phyloP scores from a whole-genome alignment of 2,329 filamentous ascomycete genomes.

The Fusarium praegraminearum region DNA sequence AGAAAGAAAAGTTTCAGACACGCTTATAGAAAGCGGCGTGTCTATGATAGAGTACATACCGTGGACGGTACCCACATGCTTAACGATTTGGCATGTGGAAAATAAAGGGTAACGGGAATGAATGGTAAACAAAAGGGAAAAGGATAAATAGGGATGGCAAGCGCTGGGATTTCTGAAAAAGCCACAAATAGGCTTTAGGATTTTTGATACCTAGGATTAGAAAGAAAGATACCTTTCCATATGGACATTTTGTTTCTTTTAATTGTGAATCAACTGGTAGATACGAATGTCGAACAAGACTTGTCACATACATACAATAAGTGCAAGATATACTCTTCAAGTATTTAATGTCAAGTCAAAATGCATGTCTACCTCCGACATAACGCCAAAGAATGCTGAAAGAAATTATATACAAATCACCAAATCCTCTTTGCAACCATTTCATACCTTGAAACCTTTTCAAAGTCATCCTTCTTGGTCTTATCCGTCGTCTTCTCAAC shows the following conservation, averaged over 20 bases:
- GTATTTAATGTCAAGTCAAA: not conserved
- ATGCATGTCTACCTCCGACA: not conserved
- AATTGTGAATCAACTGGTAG: not conserved
- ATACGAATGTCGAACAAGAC: not conserved
- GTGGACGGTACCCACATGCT: slow-evolving; percentile 23
- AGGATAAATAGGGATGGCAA: slow-evolving; percentile 25
- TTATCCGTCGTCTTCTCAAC: slow-evolving; percentile 59
- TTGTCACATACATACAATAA: no score
- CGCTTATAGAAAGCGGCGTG: slow-evolving; percentile 25
- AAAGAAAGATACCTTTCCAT: slow-evolving; percentile 43
- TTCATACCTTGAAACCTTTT: slow-evolving; percentile 83
- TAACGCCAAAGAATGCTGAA: slow-evolving; percentile 26
- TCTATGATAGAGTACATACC: slow-evolving; percentile 44
- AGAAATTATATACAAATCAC: slow-evolving; percentile 59
- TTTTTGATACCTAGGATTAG: slow-evolving; percentile 43
- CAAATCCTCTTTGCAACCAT: slow-evolving; percentile 98
- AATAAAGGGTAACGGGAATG: slow-evolving; percentile 14
- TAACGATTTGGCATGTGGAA: slow-evolving; percentile 25
- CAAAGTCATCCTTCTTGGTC: slow-evolving; percentile 65
- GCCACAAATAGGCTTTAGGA: slow-evolving; percentile 20
- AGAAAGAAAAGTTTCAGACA: slow-evolving; percentile 22
- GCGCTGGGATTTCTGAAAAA: slow-evolving; percentile 32
- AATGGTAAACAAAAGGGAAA: slow-evolving; percentile 25
- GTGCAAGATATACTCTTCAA: not conserved
- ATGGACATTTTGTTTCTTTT: slow-evolving; percentile 8